Evolutionary conservation across 257 asterid genomes (phyloP).

Genomic region (Scutellaria minor): DNA sequence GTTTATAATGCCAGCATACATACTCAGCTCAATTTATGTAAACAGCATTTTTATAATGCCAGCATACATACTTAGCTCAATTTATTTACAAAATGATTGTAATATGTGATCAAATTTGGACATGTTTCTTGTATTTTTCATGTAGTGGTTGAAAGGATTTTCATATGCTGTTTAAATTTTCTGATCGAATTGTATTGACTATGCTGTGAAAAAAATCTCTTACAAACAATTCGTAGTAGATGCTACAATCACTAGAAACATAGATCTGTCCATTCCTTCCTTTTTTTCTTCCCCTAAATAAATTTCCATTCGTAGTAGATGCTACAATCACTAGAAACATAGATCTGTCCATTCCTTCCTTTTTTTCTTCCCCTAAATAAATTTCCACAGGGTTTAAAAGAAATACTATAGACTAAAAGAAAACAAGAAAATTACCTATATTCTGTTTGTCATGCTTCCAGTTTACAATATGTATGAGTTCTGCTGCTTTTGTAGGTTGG

Average conservation of each 20-base stretch:
- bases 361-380: background rate
- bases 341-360: conserved; percentile 16
- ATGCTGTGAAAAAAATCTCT: conserved; percentile 14
- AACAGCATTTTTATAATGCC: conserved; percentile 6
- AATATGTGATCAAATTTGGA: conserved; percentile 23
- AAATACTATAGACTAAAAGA: background rate
- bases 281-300: background rate
- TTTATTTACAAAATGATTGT: background rate
- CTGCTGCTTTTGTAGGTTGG: conserved; percentile 70
- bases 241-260: conserved; percentile 20
- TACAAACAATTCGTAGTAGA: conserved; percentile 18
- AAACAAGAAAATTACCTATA: background rate
- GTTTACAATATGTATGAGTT: conserved; percentile 13
- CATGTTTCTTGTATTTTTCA: background rate
- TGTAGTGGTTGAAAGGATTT: background rate
- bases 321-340: conserved; percentile 17
- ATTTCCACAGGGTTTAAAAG: background rate
- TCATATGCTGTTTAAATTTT: conserved; percentile 16
- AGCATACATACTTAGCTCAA: conserved; percentile 23
- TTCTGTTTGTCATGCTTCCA: conserved; percentile 27
- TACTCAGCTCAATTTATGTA: conserved; percentile 12
- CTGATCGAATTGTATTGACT: conserved; percentile 15
- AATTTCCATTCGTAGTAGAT: conserved; percentile 20
- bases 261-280: conserved; percentile 15
- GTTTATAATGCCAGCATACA: conserved; percentile 9